Percentiles rank a stretch among this genome's conserved stretches.
Conservation (phyloP, 345 rosid genomes). For the Linum usitatissimum region DNA sequence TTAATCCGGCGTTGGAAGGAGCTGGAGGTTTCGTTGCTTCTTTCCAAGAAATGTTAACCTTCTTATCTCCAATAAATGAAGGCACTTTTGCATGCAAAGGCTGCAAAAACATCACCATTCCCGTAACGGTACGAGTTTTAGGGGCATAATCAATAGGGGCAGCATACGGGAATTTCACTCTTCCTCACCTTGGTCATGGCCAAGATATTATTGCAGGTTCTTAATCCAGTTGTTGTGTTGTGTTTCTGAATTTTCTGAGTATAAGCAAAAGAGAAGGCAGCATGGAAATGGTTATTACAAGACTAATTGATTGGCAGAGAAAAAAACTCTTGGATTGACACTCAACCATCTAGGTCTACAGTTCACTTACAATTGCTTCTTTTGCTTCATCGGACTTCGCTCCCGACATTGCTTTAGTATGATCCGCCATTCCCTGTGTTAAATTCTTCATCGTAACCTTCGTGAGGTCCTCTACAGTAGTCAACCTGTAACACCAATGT, state of each 20-base stretch:
- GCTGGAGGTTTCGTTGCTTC: slow-evolving; percentile 54
- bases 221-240: slow-evolving; percentile 73
- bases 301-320: neutral
- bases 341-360: neutral
- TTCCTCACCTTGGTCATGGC: slow-evolving; percentile 83
- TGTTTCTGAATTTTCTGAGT: slow-evolving; percentile 81
- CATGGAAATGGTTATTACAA: neutral
- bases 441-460: slow-evolving; percentile 86
- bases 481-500: slow-evolving; percentile 41
- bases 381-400: slow-evolving; percentile 94
- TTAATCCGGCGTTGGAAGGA: slow-evolving; percentile 30
- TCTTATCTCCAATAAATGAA: slow-evolving; percentile 80
- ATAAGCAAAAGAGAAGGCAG: neutral
- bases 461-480: slow-evolving; percentile 73
- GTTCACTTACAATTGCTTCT: slow-evolving; percentile 53
- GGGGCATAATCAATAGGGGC: neutral
- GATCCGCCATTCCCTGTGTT: slow-evolving; percentile 87
- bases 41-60: slow-evolving; percentile 85
- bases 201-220: slow-evolving; percentile 90
- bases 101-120: slow-evolving; percentile 21
- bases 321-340: neutral
- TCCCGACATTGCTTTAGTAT: slow-evolving; percentile 91
- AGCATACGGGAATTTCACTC: neutral
- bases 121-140: neutral
- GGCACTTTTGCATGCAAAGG: slow-evolving; percentile 83